phyloP scores from a whole-genome alignment of 306 rosid genomes.

The Comarum palustre region DNA sequence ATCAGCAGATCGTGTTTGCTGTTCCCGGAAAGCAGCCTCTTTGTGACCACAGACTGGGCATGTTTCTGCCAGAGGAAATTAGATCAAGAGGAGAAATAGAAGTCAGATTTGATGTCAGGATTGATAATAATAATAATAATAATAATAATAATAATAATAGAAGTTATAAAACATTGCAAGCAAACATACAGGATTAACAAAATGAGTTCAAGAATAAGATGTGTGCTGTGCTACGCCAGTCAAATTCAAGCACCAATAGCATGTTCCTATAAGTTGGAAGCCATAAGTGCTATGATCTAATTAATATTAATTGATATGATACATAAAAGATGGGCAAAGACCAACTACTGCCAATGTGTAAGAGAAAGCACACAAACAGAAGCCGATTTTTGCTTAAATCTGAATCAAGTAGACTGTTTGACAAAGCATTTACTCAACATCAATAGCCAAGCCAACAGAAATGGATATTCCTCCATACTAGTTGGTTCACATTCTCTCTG shows the following conservation, averaged over 20 bases:
- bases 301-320: not conserved
- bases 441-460: not conserved
- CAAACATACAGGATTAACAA: conserved; percentile 14
- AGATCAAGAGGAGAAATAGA: not conserved
- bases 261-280: not conserved
- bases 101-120: not conserved
- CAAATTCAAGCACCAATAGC: not conserved
- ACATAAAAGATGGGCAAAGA: not conserved
- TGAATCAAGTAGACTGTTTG: not conserved
- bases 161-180: not conserved
- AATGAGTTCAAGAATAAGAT: not conserved
- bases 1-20: conserved; percentile 68
- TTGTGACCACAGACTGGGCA: conserved; percentile 52
- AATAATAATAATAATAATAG: not conserved
- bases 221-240: not conserved
- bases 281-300: not conserved
- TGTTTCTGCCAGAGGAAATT: conserved; percentile 30
- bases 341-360: not conserved
- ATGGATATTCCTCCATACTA: not conserved
- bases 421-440: not conserved
- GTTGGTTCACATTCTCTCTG: not conserved
- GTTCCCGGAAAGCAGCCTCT: conserved; percentile 41
- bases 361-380: not conserved
- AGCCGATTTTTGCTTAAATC: not conserved
- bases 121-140: too few species aligned